Base-by-base conservation (phyloP, 345 rosid genomes). In the Euphorbia lathyris region DNA sequence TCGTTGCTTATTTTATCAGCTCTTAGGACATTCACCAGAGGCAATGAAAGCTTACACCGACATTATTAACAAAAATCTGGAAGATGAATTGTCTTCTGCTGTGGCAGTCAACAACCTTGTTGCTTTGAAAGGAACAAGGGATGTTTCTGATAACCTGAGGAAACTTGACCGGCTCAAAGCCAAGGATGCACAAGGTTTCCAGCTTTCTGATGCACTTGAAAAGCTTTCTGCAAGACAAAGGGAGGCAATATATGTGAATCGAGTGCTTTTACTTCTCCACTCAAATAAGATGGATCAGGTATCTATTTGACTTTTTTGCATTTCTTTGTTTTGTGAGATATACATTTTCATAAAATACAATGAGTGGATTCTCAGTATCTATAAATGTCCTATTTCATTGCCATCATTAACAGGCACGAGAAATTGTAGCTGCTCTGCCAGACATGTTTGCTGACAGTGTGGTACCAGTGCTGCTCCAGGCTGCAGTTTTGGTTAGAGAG, bases 281-380 rank as follows among this genome's bases (percentile, higher is more conserved):
- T 87, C 97, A 29, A 94, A 91, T 78, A 94, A 94, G 85, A 76
- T 94, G 81, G 98, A 94, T 79, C 97, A 89, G 98, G 97, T 94
- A 32, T 42, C 58, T 16, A 29, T 63, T 22, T 73, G 17, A 60
- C 16, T 36, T 36, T 76, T 20, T 74, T 26, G 48, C 34, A 51
- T 67, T 27, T 57, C 61, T 26, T 36, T 14, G 61, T 68, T 68
- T 59, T 63, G 25, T 53, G 38, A 47, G 11, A 22, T n/a, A 0
- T 9, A 0, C 6, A 59, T 51, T 11, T 58, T 11, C 59, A 1
- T 22, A 36, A 29, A 50, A 42, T 11, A 12, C 20, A 17, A 19
- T 3, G 20, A 36, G 1, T 7, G 22, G 34, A 11, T 58, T 42
- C 58, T 61, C 19, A 17, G 29, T 38, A 25, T 55, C 13, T 1